Evolutionary conservation across 2,329 filamentous ascomycete species (phyloP), one percentile per base, ranked within the genome.

Genomic region (Rhinocladiella similis): DNA sequence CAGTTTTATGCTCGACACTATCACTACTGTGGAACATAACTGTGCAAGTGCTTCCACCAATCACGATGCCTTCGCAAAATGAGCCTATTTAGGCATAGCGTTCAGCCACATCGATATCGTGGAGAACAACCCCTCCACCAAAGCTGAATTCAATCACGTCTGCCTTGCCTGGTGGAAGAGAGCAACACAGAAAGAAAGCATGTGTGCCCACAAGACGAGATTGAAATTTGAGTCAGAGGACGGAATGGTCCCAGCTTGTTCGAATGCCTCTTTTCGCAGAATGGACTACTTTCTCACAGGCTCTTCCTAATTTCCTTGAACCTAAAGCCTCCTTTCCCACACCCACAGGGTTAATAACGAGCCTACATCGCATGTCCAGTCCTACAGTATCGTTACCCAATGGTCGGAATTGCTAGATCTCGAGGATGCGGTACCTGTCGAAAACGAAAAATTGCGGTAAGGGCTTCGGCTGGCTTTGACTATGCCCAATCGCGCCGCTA

Each of bases 341-440:
- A 29, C 42, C 14, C 19, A 35, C 33, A 18, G 3, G n/a, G n/a
- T 16, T n/a, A 27, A 48, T 25, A 13, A 47, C 5, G 25, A n/a
- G 14, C 14, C 19, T 25, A 7, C 3, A 38, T 16, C 3, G n/a
- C 19, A 16, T 41, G 13, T 13, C 3, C 3, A n/a, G 18, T 18
- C 5, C 38, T 3, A 41, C n/a, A 10, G 10, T 14, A 7, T 19
- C 10, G 5, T 7, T 27, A 2, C 27, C 16, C 16, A 41, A 68
- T 68, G 66, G 66, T 68, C 14, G 66, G 66, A 10, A 65, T 68
- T 9, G 53, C 66, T 16, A 60, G 66, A 25, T 57, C 54, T n/a
- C 66, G 66, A 54, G 66, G 65, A n/a, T 68, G 66, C 54, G 60
- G 50, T 27, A 67, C 66, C 19, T 68, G 66, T 55, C 60, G 64